A percentile compares a stretch with the other conserved stretches of the same genome.
Conservation (phyloP, 495 filamentous ascomycete species). For the Cladorrhinum samala region DNA sequence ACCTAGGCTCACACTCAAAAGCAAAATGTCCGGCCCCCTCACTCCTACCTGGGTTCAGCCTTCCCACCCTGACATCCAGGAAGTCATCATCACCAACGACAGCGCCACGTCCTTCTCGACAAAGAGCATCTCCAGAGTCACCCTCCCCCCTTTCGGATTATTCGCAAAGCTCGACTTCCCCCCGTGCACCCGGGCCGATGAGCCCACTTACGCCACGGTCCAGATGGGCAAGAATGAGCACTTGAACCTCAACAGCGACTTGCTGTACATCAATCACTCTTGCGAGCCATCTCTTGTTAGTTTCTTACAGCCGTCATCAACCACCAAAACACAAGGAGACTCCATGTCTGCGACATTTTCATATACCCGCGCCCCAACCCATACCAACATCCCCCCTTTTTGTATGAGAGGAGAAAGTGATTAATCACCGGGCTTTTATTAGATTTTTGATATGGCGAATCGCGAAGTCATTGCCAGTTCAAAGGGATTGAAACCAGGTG, state of each 20-base stretch:
- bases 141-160: constrained; percentile 54
- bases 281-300: constrained; percentile 59
- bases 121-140: constrained; percentile 54
- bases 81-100: constrained; percentile 41
- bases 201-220: constrained; percentile 63
- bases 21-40: constrained; percentile 38
- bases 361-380: no score
- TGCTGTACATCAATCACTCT: constrained; percentile 71
- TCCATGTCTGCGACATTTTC: no score
- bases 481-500: constrained; percentile 49
- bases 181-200: constrained; percentile 46
- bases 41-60: constrained; percentile 48
- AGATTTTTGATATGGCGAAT: constrained; percentile 61
- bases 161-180: constrained; percentile 50
- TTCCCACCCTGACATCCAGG: constrained; percentile 46
- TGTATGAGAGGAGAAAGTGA: no score
- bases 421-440: no score
- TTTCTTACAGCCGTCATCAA: background rate
- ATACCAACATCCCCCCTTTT: no score
- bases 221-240: constrained; percentile 57
- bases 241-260: constrained; percentile 67
- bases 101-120: constrained; percentile 45
- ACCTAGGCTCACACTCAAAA: background rate
- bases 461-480: constrained; percentile 58
- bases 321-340: background rate